Conservation (phyloP, 805 yeast genomes). For the Yamadazyma endophytica region DNA sequence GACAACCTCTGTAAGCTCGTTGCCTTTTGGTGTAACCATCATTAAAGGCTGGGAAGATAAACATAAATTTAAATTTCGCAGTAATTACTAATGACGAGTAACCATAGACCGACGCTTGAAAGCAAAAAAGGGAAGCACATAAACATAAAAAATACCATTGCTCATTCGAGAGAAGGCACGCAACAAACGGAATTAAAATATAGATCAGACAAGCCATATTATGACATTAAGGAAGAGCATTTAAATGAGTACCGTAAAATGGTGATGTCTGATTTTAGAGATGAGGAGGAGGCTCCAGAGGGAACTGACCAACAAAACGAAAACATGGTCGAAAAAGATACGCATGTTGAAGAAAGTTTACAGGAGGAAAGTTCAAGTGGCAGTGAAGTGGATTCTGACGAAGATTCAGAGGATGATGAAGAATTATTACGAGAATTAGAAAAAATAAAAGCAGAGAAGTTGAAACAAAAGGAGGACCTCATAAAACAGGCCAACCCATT, state of each 20-base stretch:
- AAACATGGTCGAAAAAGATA: too few species aligned
- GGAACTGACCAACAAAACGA: neutral
- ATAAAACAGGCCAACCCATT: slow-evolving; percentile 12
- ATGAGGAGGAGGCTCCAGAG: slow-evolving; percentile 2
- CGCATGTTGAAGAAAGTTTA: too few species aligned
- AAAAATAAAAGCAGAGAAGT: slow-evolving; percentile 14
- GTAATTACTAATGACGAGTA: slow-evolving; percentile 42
- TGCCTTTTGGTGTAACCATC: slow-evolving; percentile 27
- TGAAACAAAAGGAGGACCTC: slow-evolving; percentile 10
- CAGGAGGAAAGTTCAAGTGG: too few species aligned
- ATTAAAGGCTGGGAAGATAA: slow-evolving; percentile 33
- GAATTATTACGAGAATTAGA: slow-evolving; percentile 17
- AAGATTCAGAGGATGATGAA: slow-evolving; percentile 13
- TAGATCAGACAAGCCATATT: slow-evolving; percentile 20
- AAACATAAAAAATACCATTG: slow-evolving; percentile 28
- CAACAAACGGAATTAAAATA: slow-evolving; percentile 30
- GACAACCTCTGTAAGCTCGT: slow-evolving; percentile 28
- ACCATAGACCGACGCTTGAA: slow-evolving; percentile 41
- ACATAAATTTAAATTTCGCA: slow-evolving; percentile 16
- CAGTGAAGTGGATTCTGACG: slow-evolving; percentile 3
- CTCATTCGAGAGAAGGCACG: slow-evolving; percentile 29
- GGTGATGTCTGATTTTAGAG: neutral
- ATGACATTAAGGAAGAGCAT: slow-evolving; percentile 5
- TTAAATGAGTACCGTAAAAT: slow-evolving; percentile 1
- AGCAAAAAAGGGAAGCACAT: slow-evolving; percentile 33